Evolutionary conservation across 2,329 filamentous ascomycete species (phyloP).

Genomic region (Fusarium veterinarium): DNA sequence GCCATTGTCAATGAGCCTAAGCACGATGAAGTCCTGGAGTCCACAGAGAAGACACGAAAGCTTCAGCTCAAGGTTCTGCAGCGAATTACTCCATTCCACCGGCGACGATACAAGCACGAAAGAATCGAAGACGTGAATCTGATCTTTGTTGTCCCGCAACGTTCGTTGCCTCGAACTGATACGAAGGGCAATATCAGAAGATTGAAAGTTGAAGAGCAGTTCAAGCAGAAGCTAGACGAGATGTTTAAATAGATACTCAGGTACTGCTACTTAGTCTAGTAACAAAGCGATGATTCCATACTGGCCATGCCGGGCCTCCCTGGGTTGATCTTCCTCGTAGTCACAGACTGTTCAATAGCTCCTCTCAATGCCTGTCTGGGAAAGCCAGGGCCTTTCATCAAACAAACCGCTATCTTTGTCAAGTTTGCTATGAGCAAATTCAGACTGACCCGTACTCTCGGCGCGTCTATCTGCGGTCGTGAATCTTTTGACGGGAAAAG

Average conservation of each 20-base stretch:
- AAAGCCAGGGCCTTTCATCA: slow-evolving; percentile 1
- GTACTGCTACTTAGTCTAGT: not conserved
- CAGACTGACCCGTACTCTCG: not conserved
- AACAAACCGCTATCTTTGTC: not conserved
- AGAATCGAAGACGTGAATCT: not conserved
- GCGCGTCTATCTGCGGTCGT: not conserved
- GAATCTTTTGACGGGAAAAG: not conserved
- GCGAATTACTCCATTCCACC: slow-evolving; percentile 35
- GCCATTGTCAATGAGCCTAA: slow-evolving; percentile 26
- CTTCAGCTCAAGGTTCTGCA: slow-evolving; percentile 20
- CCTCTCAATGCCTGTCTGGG: not conserved
- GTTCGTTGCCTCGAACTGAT: not conserved
- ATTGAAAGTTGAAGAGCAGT: not conserved
- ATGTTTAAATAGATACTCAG: not conserved
- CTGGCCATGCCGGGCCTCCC: not conserved
- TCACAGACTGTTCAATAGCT: not conserved
- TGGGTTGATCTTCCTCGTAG: not conserved
- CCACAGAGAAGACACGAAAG: not conserved
- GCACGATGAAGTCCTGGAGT: not conserved
- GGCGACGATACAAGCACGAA: not conserved
- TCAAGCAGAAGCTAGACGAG: not conserved
- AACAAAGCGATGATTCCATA: not conserved
- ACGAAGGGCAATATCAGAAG: too few relatives aligned
- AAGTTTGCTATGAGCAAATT: not conserved
- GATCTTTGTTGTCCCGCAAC: not conserved